Evolutionary conservation across 169 alveolate genomes (phyloP), one percentile per base, ranked within the genome.

Genomic region (Toxoplasma gondii): DNA sequence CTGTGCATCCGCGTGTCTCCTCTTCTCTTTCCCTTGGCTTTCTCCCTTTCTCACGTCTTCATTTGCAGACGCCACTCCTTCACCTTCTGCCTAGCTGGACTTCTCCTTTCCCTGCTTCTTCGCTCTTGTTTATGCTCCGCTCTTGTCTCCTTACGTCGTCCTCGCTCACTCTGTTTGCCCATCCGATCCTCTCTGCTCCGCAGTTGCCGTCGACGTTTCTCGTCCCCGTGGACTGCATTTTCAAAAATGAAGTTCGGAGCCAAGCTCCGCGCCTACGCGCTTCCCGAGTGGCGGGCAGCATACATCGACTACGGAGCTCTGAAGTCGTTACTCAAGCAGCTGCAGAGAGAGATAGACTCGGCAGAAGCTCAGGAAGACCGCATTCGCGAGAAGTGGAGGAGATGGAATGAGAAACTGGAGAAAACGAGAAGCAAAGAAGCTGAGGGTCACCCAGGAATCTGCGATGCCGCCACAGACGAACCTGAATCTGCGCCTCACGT

Each of bases 261-360:
- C 64, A 93, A 93, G 74, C 83, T 93, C 44, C 86, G 49, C 58
- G 92, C 88, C 74, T 93, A 93, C 81, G 88, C 94, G 22, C 70
- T 93, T 12, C 94, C 95, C n/a, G 95, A 93, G 54, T 93, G 95
- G 95, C 83, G 69, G 38, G 92, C 84, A 53, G 54, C 70, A 17
- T 93, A 93, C 49, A 81, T 93, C 27, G 74, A 64, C 45, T 93
- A 88, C 38, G 84, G 45, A 29, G 92, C 91, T 44, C 70, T 86
- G 64, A 86, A 93, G 69, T 43, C 83, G 36, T 78, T 93, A 7
- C 0, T 93, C 69, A 93, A 88, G 74, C 93, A 44, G 70, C 70
- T 67, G 17, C 44, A 43, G 53, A 87, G 39, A 17, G 54, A 41
- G 70, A 16, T 83, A 29, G 92, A 31, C 44, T n/a, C 91, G 0